Evolutionary conservation across 768 basidiomycete genomes (phyloP).

Genomic region (Psilocybe cubensis): DNA sequence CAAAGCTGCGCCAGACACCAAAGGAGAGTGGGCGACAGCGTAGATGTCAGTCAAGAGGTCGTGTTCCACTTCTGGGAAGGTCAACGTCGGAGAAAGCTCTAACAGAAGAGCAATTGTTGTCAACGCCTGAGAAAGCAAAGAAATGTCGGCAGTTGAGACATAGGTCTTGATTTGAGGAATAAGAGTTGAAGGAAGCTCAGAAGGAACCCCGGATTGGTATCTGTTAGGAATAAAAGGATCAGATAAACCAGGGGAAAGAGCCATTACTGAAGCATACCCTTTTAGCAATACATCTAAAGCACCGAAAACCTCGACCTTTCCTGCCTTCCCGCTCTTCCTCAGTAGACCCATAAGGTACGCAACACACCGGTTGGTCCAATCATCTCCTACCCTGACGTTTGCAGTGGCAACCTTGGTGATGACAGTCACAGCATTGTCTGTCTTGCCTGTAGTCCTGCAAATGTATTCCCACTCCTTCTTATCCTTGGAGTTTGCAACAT

Average conservation of each 20-base stretch:
- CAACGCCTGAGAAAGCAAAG: conserved; percentile 75
- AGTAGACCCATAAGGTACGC: conserved; percentile 78
- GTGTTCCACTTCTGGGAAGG: conserved; percentile 80
- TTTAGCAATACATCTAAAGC: conserved; percentile 74
- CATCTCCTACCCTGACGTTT: conserved; percentile 61
- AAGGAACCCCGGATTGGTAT: conserved; percentile 50
- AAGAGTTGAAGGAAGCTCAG: conserved; percentile 61
- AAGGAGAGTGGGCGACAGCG: conserved; percentile 75
- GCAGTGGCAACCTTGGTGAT: conserved; percentile 83
- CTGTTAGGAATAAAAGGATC: conserved; percentile 21
- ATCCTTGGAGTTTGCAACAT: conserved; percentile 63
- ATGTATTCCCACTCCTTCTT: conserved; percentile 83
- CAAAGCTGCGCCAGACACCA: conserved; percentile 74
- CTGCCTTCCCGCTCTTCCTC: conserved; percentile 76
- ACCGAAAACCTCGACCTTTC: conserved; percentile 80
- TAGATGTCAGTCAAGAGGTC: conserved; percentile 69
- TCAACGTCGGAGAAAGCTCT: conserved; percentile 62
- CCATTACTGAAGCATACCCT: conserved; percentile 44
- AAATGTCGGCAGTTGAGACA: conserved; percentile 75
- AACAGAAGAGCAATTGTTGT: conserved; percentile 69
- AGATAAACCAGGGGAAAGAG: neutral
- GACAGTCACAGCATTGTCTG: conserved; percentile 77
- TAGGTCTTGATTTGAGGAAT: conserved; percentile 78
- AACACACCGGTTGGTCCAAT: conserved; percentile 83
- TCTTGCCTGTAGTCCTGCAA: conserved; percentile 69